These are phyloP conservation scores for Claviceps humidiphila DNA, from an alignment of 2,329 filamentous ascomycete species.

Conservation along the genomic window DNA sequence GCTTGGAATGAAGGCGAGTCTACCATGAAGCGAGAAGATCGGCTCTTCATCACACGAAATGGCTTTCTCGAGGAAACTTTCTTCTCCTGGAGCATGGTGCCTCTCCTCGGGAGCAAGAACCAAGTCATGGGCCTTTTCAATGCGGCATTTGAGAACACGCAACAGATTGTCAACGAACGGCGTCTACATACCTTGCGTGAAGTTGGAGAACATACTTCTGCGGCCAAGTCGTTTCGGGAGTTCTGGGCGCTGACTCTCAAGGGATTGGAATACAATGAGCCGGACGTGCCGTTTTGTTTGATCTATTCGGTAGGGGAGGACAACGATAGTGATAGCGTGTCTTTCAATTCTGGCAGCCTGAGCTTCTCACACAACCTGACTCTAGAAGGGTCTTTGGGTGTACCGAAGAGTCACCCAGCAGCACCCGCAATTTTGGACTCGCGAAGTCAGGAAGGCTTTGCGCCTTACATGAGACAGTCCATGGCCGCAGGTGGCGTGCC, in stretches of 20 bases:
- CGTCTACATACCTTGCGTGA: conserved; percentile 66
- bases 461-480: conserved; percentile 26
- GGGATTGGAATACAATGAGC: conserved; percentile 58
- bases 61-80: conserved; percentile 64
- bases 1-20: conserved; percentile 59
- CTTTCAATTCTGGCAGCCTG: conserved; percentile 52
- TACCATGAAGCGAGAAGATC: conserved; percentile 71
- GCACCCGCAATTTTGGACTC: conserved; percentile 25
- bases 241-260: conserved; percentile 60
- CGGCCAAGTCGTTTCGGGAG: conserved; percentile 54
- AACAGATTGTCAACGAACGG: conserved; percentile 61
- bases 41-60: conserved; percentile 55
- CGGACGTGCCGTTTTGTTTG: conserved; percentile 38
- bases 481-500: conserved; percentile 22
- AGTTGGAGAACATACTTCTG: conserved; percentile 58
- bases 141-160: conserved; percentile 66
- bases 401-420: conserved; percentile 29
- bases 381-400: conserved; percentile 32
- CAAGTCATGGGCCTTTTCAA: conserved; percentile 65
- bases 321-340: conserved; percentile 22
- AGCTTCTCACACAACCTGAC: conserved; percentile 45
- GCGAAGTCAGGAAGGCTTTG: conserved; percentile 23
- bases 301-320: conserved; percentile 36
- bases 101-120: conserved; percentile 59
- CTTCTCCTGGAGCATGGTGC: conserved; percentile 71